These are phyloP conservation scores for Pseudodiploospora longispora DNA, from an alignment of 2,329 filamentous ascomycete species.

Conservation along the genomic window DNA sequence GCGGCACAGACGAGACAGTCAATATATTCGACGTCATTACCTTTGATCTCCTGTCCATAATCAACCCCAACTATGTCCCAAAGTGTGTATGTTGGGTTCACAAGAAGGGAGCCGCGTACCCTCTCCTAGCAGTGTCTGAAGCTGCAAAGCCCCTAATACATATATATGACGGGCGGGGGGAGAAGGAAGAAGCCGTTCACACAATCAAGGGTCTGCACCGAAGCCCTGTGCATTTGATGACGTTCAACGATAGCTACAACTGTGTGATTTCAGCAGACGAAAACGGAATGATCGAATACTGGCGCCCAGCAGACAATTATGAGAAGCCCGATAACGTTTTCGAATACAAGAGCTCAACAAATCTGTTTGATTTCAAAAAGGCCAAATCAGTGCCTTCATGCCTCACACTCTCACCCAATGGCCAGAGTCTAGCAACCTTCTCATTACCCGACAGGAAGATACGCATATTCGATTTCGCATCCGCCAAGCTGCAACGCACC, in stretches of 20 bases:
- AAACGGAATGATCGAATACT: constrained; percentile 93
- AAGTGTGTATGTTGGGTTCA: constrained; percentile 90
- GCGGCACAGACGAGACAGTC: constrained; percentile 67
- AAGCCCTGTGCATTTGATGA: constrained; percentile 72
- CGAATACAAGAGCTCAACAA: constrained; percentile 86
- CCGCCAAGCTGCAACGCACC: constrained; percentile 79
- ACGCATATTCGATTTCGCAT: constrained; percentile 84
- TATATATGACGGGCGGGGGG: constrained; percentile 85
- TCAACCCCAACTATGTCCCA: constrained; percentile 68
- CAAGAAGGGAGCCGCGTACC: constrained; percentile 75
- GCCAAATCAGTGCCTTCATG: constrained; percentile 77
- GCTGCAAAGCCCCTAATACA: constrained; percentile 63
- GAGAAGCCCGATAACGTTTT: constrained; percentile 92
- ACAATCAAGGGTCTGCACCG: constrained; percentile 74
- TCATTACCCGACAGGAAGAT: constrained; percentile 93
- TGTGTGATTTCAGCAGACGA: constrained; percentile 88
- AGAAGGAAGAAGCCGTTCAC: constrained; percentile 67
- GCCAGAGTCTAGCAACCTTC: constrained; percentile 77
- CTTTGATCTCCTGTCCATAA: constrained; percentile 77
- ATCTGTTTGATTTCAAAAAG: constrained; percentile 95
- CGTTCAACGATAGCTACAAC: constrained; percentile 80
- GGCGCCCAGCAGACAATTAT: constrained; percentile 71
- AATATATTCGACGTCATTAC: constrained; percentile 80
- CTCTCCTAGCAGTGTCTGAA: constrained; percentile 76
- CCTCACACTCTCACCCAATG: constrained; percentile 77